Conservation (phyloP, 371 early-diverging fungal genomes). For the Funneliformis caledonium region DNA sequence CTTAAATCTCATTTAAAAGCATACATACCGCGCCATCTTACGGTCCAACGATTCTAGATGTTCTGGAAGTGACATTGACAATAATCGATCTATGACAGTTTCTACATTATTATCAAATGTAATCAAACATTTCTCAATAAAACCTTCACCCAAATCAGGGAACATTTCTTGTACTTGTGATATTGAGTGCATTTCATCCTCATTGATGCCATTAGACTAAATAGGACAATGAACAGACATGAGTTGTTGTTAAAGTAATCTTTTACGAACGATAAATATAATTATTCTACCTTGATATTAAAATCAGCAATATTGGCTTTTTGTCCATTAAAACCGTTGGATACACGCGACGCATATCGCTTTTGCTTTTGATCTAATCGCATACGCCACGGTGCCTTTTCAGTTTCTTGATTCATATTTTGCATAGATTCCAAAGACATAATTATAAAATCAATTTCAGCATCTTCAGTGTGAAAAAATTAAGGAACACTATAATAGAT, state of each 20-base stretch:
- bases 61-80: constrained; percentile 74
- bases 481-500: constrained; percentile 37
- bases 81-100: constrained; percentile 71
- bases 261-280: background rate
- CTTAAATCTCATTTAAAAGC: background rate
- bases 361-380: constrained; percentile 27
- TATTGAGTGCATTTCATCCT: constrained; percentile 43
- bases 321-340: background rate
- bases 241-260: background rate
- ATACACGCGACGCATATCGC: constrained; percentile 39
- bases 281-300: constrained; percentile 1
- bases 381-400: constrained; percentile 43
- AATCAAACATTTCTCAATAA: constrained; percentile 81
- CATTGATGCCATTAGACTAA: background rate
- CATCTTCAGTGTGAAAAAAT: constrained; percentile 54
- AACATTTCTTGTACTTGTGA: constrained; percentile 82
- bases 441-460: constrained; percentile 69
- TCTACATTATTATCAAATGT: constrained; percentile 70
- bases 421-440: constrained; percentile 73
- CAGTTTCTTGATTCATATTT: constrained; percentile 55
- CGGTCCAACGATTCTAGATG: constrained; percentile 71
- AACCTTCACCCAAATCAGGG: constrained; percentile 86
- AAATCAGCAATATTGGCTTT: background rate
- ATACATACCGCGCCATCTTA: constrained; percentile 53
- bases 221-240: background rate